Evolutionary conservation across 164 flowering plant species (phyloP).

Genomic region (Buxus sempervirens): DNA sequence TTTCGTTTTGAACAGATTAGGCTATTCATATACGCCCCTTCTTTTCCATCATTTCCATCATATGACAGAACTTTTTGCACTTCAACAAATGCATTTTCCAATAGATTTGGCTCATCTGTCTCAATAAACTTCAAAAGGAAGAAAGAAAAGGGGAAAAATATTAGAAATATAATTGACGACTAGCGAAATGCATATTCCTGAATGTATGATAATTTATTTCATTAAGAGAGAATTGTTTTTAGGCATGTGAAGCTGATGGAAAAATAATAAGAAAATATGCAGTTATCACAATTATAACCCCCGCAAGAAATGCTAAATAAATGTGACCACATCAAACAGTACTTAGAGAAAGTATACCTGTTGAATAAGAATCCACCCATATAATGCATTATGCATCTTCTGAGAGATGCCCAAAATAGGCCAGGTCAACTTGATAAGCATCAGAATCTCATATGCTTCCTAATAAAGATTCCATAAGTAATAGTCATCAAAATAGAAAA

Average conservation of each 20-base stretch:
- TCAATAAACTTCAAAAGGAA: constrained; percentile 48
- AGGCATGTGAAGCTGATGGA: background rate
- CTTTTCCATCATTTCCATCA: constrained; percentile 37
- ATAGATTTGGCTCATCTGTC: constrained; percentile 52
- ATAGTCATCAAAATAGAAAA: constrained; percentile 7
- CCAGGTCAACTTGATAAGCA: constrained; percentile 63
- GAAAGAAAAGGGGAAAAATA: background rate
- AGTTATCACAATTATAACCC: background rate
- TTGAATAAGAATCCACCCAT: constrained; percentile 75
- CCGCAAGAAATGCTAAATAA: background rate
- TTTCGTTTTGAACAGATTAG: constrained; percentile 36
- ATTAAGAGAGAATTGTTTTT: background rate
- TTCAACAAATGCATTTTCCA: constrained; percentile 53
- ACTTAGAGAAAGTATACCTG: constrained; percentile 45
- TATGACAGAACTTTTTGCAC: constrained; percentile 39
- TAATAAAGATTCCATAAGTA: constrained; percentile 19
- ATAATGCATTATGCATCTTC: constrained; percentile 56
- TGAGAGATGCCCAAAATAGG: constrained; percentile 66
- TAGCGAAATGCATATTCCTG: background rate
- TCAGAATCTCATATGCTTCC: constrained; percentile 62
- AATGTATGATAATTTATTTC: background rate
- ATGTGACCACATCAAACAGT: no score
- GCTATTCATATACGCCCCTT: constrained; percentile 42
- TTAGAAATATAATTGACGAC: background rate
- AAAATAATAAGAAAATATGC: background rate